Conservation (phyloP, 1,139 yeast genomes). For the Hansenula lynferdii region DNA sequence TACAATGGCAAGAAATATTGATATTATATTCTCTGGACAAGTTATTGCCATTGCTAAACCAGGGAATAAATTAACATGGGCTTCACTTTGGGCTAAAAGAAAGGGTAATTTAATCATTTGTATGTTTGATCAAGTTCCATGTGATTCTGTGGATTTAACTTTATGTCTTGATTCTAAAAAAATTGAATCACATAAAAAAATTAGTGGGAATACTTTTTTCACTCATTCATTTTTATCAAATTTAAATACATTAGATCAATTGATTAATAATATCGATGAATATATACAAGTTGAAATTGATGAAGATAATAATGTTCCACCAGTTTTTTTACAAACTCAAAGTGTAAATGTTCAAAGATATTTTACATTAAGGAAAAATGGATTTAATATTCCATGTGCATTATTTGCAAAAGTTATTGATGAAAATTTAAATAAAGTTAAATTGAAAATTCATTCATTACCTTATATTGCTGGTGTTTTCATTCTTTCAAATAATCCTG, state of each 20-base stretch:
- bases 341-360: constrained; percentile 53
- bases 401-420: constrained; percentile 57
- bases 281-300: constrained; percentile 22
- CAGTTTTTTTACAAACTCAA: constrained; percentile 33
- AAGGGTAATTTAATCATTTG: constrained; percentile 69
- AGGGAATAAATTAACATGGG: constrained; percentile 59
- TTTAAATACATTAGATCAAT: constrained; percentile 22
- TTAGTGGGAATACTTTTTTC: constrained; percentile 27
- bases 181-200: constrained; percentile 20
- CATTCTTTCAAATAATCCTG: constrained; percentile 46
- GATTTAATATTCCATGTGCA: constrained; percentile 60
- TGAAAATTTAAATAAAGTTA: constrained; percentile 36
- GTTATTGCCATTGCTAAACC: constrained; percentile 44
- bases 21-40: constrained; percentile 52
- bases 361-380: constrained; percentile 49
- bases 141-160: constrained; percentile 68
- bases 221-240: constrained; percentile 19
- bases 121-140: constrained; percentile 84
- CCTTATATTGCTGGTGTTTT: constrained; percentile 89
- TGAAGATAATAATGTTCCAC: constrained; percentile 30
- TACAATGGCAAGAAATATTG: constrained; percentile 23
- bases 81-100: constrained; percentile 83
- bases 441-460: constrained; percentile 63
- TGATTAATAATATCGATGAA: constrained; percentile 25
- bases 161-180: constrained; percentile 8